These are phyloP conservation scores for Salix exigua DNA, from an alignment of 345 rosid species.

Conservation along the genomic window DNA sequence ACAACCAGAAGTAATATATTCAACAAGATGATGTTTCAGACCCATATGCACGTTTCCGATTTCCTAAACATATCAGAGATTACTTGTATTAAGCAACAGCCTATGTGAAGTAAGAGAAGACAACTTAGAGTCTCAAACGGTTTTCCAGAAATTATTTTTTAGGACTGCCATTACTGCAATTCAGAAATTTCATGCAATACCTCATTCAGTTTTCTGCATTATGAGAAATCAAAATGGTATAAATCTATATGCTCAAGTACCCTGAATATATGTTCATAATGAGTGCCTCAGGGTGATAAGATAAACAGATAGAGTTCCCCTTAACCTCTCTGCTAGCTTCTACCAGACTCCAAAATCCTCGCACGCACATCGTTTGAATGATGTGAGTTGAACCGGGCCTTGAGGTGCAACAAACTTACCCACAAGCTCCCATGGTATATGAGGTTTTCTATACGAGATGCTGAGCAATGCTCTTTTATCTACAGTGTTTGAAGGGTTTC, in stretches of 20 bases:
- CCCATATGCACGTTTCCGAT: slow-evolving; percentile 78
- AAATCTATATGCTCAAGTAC: slow-evolving; percentile 30
- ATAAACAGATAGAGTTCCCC: slow-evolving; percentile 60
- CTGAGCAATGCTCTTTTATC: no score
- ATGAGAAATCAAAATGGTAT: neutral
- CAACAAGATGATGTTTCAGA: slow-evolving; percentile 66
- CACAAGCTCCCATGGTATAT: slow-evolving; percentile 61
- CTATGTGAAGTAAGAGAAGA: slow-evolving; percentile 16
- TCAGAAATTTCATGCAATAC: neutral
- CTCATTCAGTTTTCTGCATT: neutral
- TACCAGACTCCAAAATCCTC: slow-evolving; percentile 47
- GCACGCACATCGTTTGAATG: slow-evolving; percentile 22
- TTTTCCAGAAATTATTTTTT: neutral
- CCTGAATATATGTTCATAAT: slow-evolving; percentile 67
- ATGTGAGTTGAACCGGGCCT: slow-evolving; percentile 37
- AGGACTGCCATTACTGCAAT: neutral
- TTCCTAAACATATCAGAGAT: slow-evolving; percentile 62
- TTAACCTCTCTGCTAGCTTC: slow-evolving; percentile 49
- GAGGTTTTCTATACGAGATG: slow-evolving; percentile 11
- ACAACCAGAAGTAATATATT: slow-evolving; percentile 39
- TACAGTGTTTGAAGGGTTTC: no score
- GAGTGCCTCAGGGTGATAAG: slow-evolving; percentile 76
- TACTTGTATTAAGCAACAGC: slow-evolving; percentile 32
- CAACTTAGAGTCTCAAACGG: neutral
- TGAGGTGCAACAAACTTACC: slow-evolving; percentile 58